A percentile compares a stretch with the other conserved stretches of the same genome.
Conservation (phyloP, 768 basidiomycete species). For the Leccinum incarnatum region DNA sequence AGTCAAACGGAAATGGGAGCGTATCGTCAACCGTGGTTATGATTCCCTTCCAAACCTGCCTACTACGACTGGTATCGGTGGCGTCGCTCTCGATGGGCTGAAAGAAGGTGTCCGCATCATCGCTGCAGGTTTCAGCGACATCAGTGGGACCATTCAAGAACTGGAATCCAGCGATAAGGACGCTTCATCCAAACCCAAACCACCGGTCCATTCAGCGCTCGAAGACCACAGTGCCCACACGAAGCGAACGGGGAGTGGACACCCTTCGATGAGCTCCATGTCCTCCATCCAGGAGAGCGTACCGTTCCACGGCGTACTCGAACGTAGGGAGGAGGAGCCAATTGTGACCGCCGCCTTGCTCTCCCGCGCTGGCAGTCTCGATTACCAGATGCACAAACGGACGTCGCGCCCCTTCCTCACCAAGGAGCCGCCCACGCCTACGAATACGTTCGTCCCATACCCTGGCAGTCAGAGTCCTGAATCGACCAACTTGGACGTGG, state of each 20-base stretch:
- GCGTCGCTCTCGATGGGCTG: constrained; percentile 50
- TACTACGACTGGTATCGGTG: constrained; percentile 11
- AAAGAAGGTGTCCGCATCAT: constrained; percentile 65
- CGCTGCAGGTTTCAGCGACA: constrained; percentile 41
- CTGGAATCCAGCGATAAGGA: background rate
- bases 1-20: constrained; percentile 86
- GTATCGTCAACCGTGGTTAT: constrained; percentile 62
- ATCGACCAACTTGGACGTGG: constrained; percentile 7
- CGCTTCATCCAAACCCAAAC: background rate
- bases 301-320: background rate
- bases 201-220: constrained; percentile 3
- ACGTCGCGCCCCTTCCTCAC: background rate
- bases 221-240: constrained; percentile 17
- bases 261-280: constrained; percentile 44
- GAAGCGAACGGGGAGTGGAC: constrained; percentile 27
- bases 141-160: constrained; percentile 23
- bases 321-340: background rate
- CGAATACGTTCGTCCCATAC: background rate
- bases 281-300: constrained; percentile 40
- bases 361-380: constrained; percentile 18
- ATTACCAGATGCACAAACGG: constrained; percentile 14
- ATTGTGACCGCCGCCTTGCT: constrained; percentile 5
- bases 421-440: background rate
- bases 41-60: constrained; percentile 7
- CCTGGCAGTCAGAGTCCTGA: background rate